Conservation (phyloP, 2,329 filamentous ascomycete species). For the Clonostachys rhizophaga region DNA sequence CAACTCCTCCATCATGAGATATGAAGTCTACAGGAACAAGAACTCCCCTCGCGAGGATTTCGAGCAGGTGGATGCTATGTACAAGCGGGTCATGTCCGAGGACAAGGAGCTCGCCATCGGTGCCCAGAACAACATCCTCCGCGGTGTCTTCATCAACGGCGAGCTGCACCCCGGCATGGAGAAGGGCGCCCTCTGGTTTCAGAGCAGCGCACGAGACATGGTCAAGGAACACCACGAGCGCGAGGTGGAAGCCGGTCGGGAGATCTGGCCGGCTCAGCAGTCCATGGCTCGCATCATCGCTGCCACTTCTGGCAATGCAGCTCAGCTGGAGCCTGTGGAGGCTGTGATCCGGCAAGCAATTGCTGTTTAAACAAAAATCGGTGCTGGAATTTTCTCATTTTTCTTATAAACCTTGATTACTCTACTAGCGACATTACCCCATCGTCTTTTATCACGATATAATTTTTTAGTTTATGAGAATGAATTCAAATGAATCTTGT, state of each 20-base stretch:
- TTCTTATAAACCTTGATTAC: too few species aligned
- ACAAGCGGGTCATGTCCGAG: slow-evolving; percentile 45
- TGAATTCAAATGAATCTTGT: too few species aligned
- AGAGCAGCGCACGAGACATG: slow-evolving; percentile 14
- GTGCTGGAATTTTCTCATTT: too few species aligned
- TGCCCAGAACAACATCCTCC: slow-evolving; percentile 43
- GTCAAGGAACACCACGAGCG: slow-evolving; percentile 17
- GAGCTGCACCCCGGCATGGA: slow-evolving; percentile 47
- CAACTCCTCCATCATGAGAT: slow-evolving; percentile 2
- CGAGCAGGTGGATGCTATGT: slow-evolving; percentile 36
- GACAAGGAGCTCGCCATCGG: slow-evolving; percentile 45
- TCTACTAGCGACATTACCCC: too few species aligned
- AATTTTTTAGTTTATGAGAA: too few species aligned
- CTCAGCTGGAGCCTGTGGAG: too few species aligned
- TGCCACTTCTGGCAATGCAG: slow-evolving; percentile 15
- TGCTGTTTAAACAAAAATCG: too few species aligned
- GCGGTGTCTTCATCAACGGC: slow-evolving; percentile 44
- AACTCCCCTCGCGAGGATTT: slow-evolving; percentile 40
- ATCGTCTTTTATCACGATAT: too few species aligned
- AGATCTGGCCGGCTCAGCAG: slow-evolving; percentile 18
- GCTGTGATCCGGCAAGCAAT: too few species aligned
- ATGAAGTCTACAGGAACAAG: slow-evolving; percentile 43
- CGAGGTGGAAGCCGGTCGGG: slow-evolving; percentile 11
- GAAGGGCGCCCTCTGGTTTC: slow-evolving; percentile 43
- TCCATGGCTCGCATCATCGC: slow-evolving; percentile 5